These are phyloP conservation scores for Ensete glaucum DNA, from an alignment of 176 grass and related monocot species.

Conservation along the genomic window DNA sequence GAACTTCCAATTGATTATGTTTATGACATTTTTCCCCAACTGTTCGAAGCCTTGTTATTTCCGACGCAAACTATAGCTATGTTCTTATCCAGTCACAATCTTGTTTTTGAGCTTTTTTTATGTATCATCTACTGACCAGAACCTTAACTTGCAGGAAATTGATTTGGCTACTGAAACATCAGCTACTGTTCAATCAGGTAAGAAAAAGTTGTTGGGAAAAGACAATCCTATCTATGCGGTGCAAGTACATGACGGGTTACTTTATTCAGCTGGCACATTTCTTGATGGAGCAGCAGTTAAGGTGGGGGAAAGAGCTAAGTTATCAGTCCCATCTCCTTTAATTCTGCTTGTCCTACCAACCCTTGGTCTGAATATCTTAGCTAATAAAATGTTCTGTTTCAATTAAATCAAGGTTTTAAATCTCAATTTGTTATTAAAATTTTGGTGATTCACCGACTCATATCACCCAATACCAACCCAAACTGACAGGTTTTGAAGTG, in stretches of 20 bases:
- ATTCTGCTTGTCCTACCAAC: no score
- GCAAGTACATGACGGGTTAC: slow-evolving; percentile 37
- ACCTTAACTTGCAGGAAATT: slow-evolving; percentile 32
- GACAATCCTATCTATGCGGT: slow-evolving; percentile 35
- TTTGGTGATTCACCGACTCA: no score
- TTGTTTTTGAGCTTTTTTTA: neutral
- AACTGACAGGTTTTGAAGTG: no score
- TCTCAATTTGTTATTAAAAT: no score
- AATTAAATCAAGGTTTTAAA: no score
- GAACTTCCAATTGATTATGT: no score
- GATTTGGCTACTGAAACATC: slow-evolving; percentile 51
- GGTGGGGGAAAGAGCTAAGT: slow-evolving; percentile 7
- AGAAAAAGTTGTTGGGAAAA: slow-evolving; percentile 58
- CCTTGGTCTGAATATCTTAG: neutral
- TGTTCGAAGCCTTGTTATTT: no score
- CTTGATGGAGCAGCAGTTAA: slow-evolving; percentile 45
- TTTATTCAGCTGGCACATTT: slow-evolving; percentile 35
- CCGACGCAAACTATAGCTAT: no score
- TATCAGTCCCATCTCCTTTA: no score
- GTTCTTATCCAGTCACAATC: neutral
- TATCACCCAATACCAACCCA: no score
- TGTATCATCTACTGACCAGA: neutral
- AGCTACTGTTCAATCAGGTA: slow-evolving; percentile 40
- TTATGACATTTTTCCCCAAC: no score
- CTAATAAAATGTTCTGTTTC: neutral